Evolutionary conservation across 1,139 yeast species (phyloP), one percentile per base, ranked within the genome.

Genomic region (Candida tetrigidarum): DNA sequence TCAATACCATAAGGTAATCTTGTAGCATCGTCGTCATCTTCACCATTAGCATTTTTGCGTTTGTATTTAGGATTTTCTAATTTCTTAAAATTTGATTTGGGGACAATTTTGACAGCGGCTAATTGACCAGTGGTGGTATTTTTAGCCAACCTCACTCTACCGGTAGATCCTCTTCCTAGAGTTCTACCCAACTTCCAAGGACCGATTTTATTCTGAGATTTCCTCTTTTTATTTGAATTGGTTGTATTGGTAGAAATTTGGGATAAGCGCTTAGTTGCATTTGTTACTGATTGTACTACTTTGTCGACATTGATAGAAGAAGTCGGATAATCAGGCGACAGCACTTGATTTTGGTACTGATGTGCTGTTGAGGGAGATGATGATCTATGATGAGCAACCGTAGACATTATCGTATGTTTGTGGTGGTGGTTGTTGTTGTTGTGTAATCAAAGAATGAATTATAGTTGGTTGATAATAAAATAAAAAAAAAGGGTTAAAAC

Each of bases 101-200:
- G 96, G 11, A 93, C 97, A 51, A 95, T 91, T 65, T 93, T 93
- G 46, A 95, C 96, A 1, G 99, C 99, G 1, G 99, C 99, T 46
- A 90, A 78, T 66, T 90, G 86, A 44, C 96, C 95, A 1, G 96
- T 86, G 48, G 78, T 78, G 34, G 83, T 79, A 62, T 93, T 95
- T 56, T 90, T 86, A 5, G 99, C 99, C 45, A 93, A 74, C 47
- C 96, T 76, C 18, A 93, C 99, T 51, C 97, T 78, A 22, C 99
- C 98, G 2, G 97, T 89, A 20, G 96, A 86, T 9, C 99, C 99
- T 49, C 96, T 79, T 19, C 99, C 99, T 39, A 93, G 71, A 3
- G 99, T 92, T 53, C 95, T 78, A 11, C 99, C 99, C 28, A 93
- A 71, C 62, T 89, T 86, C 99, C 99, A 93, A 2, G 99, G 98